Percentiles rank a stretch among this genome's conserved stretches.
Evolutionary conservation across 2,329 filamentous ascomycete species (phyloP).

Genomic region (Phialocephala subalpina): DNA sequence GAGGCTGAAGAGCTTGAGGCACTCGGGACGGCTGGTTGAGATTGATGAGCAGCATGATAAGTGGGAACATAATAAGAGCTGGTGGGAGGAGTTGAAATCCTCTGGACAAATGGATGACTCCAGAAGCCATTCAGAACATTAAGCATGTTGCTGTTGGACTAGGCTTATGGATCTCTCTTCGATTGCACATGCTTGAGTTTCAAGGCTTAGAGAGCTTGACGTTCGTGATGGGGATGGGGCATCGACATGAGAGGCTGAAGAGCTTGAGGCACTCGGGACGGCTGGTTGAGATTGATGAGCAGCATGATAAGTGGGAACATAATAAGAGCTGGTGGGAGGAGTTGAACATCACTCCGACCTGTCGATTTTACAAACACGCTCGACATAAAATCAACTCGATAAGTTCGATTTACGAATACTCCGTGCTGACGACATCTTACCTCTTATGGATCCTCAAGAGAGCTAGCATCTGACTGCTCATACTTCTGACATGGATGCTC

Average conservation of each 20-base stretch:
- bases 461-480: too few species aligned
- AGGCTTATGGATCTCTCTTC: background rate
- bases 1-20: background rate
- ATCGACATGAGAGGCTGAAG: slow-evolving; percentile 5
- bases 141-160: background rate
- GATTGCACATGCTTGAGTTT: background rate
- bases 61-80: slow-evolving; percentile 4
- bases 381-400: too few species aligned
- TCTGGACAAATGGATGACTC: slow-evolving; percentile 1
- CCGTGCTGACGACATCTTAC: too few species aligned
- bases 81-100: background rate
- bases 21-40: background rate
- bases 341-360: too few species aligned
- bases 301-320: background rate
- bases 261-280: background rate
- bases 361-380: too few species aligned
- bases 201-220: background rate
- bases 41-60: slow-evolving; percentile 3
- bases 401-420: too few species aligned
- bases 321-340: background rate
- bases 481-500: too few species aligned
- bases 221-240: slow-evolving; percentile 4
- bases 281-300: slow-evolving; percentile 5
- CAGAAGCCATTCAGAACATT: background rate
- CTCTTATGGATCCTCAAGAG: too few species aligned